Percentiles rank a stretch among this genome's conserved stretches.
phyloP scores from a whole-genome alignment of 148 eudicot genomes.

The Silene uniflora region DNA sequence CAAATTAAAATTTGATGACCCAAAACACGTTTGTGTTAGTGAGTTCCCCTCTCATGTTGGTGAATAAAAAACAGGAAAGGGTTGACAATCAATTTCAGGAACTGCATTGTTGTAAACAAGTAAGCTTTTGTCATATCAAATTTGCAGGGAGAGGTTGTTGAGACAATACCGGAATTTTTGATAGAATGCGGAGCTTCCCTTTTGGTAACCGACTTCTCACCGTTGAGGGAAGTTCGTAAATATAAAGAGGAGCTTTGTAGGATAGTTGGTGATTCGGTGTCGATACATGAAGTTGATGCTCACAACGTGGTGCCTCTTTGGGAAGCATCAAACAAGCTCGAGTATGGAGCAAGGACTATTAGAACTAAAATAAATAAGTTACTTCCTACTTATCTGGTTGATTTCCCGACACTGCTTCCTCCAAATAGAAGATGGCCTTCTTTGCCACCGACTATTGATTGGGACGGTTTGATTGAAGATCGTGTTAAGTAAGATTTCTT shows the following conservation, averaged over 20 bases:
- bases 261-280: slow-evolving; percentile 56
- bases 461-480: slow-evolving; percentile 68
- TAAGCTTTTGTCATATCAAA: not conserved
- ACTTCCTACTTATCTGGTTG: slow-evolving; percentile 76
- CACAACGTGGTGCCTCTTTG: slow-evolving; percentile 93
- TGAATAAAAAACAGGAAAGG: not conserved
- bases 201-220: slow-evolving; percentile 86
- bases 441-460: slow-evolving; percentile 41
- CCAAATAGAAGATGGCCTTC: slow-evolving; percentile 51
- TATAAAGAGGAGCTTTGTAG: slow-evolving; percentile 75
- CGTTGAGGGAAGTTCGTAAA: slow-evolving; percentile 62
- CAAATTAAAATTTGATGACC: too few species aligned
- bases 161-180: slow-evolving; percentile 75
- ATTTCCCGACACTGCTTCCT: slow-evolving; percentile 58
- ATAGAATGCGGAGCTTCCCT: slow-evolving; percentile 82
- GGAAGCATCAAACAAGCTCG: slow-evolving; percentile 82
- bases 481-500: slow-evolving; percentile 49
- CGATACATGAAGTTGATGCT: slow-evolving; percentile 97
- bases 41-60: not conserved
- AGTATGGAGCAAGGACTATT: slow-evolving; percentile 83
- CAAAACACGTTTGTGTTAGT: too few species aligned
- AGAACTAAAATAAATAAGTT: slow-evolving; percentile 75
- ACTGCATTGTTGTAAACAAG: not conserved
- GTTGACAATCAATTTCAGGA: not conserved
- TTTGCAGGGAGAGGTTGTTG: slow-evolving; percentile 79